A percentile compares a stretch with the other conserved stretches of the same genome.
These are phyloP conservation scores for Phytophthora pisi DNA, from an alignment of 352 stramenopile species.

Conservation along the genomic window DNA sequence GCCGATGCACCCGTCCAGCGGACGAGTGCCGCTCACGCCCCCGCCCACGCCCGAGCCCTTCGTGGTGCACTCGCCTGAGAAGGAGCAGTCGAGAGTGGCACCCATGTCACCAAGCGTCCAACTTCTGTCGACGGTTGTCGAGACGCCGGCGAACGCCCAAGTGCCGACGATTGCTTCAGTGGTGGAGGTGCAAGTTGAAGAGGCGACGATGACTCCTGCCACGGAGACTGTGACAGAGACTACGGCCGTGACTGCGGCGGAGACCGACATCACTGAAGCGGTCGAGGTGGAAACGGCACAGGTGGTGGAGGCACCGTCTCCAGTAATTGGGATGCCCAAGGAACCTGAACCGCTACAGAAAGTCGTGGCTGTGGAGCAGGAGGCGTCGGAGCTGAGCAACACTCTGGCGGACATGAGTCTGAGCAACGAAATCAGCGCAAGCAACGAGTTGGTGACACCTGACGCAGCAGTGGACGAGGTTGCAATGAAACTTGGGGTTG, in stretches of 20 bases:
- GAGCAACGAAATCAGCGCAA: not conserved
- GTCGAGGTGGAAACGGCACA: not conserved
- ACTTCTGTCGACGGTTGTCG: conserved; percentile 8
- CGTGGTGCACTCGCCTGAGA: conserved; percentile 33
- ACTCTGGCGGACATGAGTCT: conserved; percentile 31
- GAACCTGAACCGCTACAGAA: conserved; percentile 5
- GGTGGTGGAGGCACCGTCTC: not conserved
- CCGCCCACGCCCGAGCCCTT: conserved; percentile 27
- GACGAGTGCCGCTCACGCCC: conserved; percentile 30
- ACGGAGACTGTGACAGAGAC: not conserved
- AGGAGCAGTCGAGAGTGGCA: conserved; percentile 24
- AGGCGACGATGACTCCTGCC: not conserved
- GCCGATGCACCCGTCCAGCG: conserved; percentile 27
- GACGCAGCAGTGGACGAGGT: not conserved
- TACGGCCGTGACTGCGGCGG: not conserved
- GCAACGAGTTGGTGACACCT: not conserved
- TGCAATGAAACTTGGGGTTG: not conserved
- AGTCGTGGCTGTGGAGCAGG: conserved; percentile 11
- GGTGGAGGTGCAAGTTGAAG: not conserved
- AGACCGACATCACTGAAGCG: not conserved
- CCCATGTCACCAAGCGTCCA: conserved; percentile 12
- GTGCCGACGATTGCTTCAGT: not conserved
- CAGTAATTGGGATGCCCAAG: not conserved
- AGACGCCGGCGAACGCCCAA: conserved; percentile 1
- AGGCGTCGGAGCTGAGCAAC: conserved; percentile 12